These are phyloP conservation scores for Cenococcum geophilum DNA, from an alignment of 495 filamentous ascomycete genomes.

Conservation along the genomic window DNA sequence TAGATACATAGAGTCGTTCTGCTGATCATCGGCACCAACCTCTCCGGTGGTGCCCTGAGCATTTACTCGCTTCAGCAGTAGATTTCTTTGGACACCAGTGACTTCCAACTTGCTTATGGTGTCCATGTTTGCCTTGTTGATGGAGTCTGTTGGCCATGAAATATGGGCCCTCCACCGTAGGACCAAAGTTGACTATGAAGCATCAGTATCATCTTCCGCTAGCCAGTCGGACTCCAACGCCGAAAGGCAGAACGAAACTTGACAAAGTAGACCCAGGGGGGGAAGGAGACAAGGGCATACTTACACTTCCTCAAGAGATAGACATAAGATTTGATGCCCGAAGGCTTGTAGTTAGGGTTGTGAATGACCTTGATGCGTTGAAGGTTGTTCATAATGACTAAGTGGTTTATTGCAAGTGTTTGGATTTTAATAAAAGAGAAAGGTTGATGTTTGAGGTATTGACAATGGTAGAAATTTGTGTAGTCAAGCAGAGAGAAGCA, in stretches of 20 bases:
- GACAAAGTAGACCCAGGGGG: neutral
- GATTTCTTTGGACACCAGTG: slow-evolving; percentile 39
- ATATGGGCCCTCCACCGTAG: slow-evolving; percentile 66
- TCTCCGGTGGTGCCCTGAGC: slow-evolving; percentile 44
- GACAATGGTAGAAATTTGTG: neutral
- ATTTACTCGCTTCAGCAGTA: slow-evolving; percentile 48
- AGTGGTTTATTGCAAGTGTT: neutral
- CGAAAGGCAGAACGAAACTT: neutral
- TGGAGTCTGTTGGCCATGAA: slow-evolving; percentile 43
- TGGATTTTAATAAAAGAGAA: neutral
- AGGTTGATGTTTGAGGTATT: neutral
- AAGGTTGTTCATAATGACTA: slow-evolving; percentile 8
- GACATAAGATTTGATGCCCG: slow-evolving; percentile 69
- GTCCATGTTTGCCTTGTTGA: slow-evolving; percentile 27
- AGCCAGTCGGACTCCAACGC: neutral
- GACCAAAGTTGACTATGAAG: slow-evolving; percentile 49
- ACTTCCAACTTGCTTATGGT: slow-evolving; percentile 39
- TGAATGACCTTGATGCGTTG: slow-evolving; percentile 30
- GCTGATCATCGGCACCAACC: slow-evolving; percentile 64
- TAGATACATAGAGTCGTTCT: slow-evolving; percentile 68
- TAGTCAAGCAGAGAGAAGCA: neutral
- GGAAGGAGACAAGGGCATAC: neutral
- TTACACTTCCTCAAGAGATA: slow-evolving; percentile 58
- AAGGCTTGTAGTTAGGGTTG: slow-evolving; percentile 59
- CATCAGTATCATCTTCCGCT: neutral